A percentile compares a stretch with the other conserved stretches of the same genome.
Conservation (phyloP, 2,329 filamentous ascomycete species). For the Colletotrichum sp. region DNA sequence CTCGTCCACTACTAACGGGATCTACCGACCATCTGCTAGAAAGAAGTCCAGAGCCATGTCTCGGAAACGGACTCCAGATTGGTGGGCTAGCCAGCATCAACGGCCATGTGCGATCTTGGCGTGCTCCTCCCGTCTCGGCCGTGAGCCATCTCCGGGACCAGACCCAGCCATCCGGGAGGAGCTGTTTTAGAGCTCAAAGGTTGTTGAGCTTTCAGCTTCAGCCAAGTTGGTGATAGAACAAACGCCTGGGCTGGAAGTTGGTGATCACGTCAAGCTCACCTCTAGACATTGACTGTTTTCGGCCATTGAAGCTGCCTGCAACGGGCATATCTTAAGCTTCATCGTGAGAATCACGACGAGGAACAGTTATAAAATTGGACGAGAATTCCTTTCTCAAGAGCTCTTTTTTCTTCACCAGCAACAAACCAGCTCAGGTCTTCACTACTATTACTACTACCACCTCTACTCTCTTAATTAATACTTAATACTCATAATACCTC, state of each 20-base stretch:
- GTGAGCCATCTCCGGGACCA: background rate
- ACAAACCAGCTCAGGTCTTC: slow-evolving; percentile 2
- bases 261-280: background rate
- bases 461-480: background rate
- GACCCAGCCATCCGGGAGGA: background rate
- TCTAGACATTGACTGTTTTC: background rate
- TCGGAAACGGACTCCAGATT: background rate
- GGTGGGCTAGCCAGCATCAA: background rate
- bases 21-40: background rate
- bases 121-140: background rate
- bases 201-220: background rate
- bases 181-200: background rate
- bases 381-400: background rate
- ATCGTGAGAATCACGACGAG: background rate
- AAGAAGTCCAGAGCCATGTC: background rate
- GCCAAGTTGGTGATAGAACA: background rate
- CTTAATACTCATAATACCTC: background rate
- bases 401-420: background rate
- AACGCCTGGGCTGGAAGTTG: background rate
- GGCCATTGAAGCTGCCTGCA: background rate
- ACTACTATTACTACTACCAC: background rate
- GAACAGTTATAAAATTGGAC: background rate
- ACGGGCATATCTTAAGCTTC: background rate
- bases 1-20: background rate
- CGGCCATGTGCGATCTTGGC: background rate